Evolutionary conservation across 371 early-diverging fungal species (phyloP), one percentile per base, ranked within the genome.

Genomic region (Cokeromyces recurvatus): DNA sequence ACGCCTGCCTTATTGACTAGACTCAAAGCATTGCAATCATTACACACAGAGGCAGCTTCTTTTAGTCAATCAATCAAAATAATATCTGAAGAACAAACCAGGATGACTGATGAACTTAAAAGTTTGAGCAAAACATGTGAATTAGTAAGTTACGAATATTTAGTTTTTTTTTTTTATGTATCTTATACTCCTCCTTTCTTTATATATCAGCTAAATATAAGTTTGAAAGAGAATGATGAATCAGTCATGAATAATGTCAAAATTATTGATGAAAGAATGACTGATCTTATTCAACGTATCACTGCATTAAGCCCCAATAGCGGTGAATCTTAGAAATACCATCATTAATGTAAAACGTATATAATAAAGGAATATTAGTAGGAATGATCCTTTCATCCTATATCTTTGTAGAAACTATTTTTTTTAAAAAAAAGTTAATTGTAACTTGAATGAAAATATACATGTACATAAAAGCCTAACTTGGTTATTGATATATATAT

Each of bases 31-130:
- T 68, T 95, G 38, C 83, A 89, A 52, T 64, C 68, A 6, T 65
- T 94, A 48, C 96, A 95, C 57, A 73, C 79, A 1, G 91, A 92
- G 51, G 91, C 92, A 2, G 77, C 89, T 6, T 79, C 83, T 29
- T 88, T 90, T 54, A 78, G 86, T 7, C 85, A 86, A 12, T 81
- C 85, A 10, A 70, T 92, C 36, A 79, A 81, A 46, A 74, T 81
- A 59, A 72, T 92, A 47, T 79, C 81, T 7, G 66, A 68, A 34
- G 92, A 89, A 52, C 92, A 91, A 51, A 74, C 63, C 14, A 78
- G 81, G 42, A 79, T 90, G 44, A 65, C 66, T 3, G 87, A 85
- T 34, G 86, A 86, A 53, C 56, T 89, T 11, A 79, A 81, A 34
- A 79, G 74, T 29, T 67, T 91, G 32, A 77, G 70, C 39, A 78